A percentile compares a stretch with the other conserved stretches of the same genome.
Evolutionary conservation across 2,329 filamentous ascomycete genomes (phyloP).

Genomic region (Hymenoscyphus fraxineus): DNA sequence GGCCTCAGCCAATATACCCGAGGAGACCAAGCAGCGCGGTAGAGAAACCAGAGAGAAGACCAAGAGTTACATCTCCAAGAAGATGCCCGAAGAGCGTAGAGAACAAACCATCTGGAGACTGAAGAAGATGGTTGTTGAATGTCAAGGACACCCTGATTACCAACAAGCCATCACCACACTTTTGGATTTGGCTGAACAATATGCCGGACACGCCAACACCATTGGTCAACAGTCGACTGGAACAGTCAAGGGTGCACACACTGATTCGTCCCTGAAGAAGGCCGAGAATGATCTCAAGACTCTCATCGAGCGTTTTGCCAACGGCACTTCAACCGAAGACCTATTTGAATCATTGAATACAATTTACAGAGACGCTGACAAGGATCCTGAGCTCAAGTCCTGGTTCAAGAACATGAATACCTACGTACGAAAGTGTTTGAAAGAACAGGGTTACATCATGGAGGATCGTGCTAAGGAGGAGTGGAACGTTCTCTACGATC

Average conservation of each 20-base stretch:
- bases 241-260: conserved; percentile 69
- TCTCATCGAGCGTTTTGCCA: conserved; percentile 91
- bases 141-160: conserved; percentile 93
- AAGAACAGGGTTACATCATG: conserved; percentile 88
- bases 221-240: conserved; percentile 61
- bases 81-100: conserved; percentile 88
- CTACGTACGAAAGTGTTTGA: conserved; percentile 78
- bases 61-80: conserved; percentile 74
- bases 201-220: conserved; percentile 68
- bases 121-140: conserved; percentile 97
- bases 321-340: conserved; percentile 84
- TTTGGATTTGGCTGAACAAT: conserved; percentile 78
- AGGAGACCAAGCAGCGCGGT: conserved; percentile 51
- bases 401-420: conserved; percentile 81
- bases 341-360: conserved; percentile 79
- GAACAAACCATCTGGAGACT: conserved; percentile 89
- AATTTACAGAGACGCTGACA: conserved; percentile 83
- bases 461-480: conserved; percentile 74
- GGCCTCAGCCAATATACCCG: conserved; percentile 58
- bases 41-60: conserved; percentile 51
- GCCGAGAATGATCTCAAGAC: conserved; percentile 81
- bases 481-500: conserved; percentile 82
- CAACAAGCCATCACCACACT: conserved; percentile 86
- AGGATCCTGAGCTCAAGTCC: conserved; percentile 76
- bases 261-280: conserved; percentile 57